phyloP scores from a whole-genome alignment of 331 rosid species.

The Pyracantha coccinea region DNA sequence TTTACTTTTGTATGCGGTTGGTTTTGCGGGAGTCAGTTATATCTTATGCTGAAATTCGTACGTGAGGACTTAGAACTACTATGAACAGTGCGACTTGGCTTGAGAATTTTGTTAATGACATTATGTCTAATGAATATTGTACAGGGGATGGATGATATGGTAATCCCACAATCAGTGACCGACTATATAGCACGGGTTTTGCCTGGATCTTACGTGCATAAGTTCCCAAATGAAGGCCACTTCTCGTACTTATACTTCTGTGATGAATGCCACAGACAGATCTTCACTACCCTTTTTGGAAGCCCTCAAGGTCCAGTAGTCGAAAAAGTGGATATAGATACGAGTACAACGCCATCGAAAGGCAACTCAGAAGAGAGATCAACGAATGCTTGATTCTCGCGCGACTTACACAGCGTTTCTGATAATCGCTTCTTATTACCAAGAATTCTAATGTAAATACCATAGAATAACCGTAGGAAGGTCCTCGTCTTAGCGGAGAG shows the following conservation, averaged over 20 bases:
- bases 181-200: constrained; percentile 60
- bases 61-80: neutral
- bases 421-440: neutral
- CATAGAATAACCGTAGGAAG: constrained; percentile 23
- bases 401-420: constrained; percentile 18
- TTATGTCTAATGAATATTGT: constrained; percentile 9
- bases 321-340: constrained; percentile 19
- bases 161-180: constrained; percentile 62
- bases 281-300: constrained; percentile 71
- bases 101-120: neutral
- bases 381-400: constrained; percentile 16
- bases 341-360: constrained; percentile 21
- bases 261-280: constrained; percentile 68
- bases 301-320: constrained; percentile 58
- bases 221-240: constrained; percentile 89
- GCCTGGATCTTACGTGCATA: constrained; percentile 69
- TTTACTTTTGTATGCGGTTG: neutral
- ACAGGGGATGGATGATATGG: constrained; percentile 86
- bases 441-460: constrained; percentile 51
- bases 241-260: constrained; percentile 81
- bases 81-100: neutral
- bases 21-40: neutral
- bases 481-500: constrained; percentile 32
- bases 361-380: constrained; percentile 24
- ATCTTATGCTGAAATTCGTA: neutral